Evolutionary conservation across 345 rosid species (phyloP).

Genomic region (Triadica sebifera): DNA sequence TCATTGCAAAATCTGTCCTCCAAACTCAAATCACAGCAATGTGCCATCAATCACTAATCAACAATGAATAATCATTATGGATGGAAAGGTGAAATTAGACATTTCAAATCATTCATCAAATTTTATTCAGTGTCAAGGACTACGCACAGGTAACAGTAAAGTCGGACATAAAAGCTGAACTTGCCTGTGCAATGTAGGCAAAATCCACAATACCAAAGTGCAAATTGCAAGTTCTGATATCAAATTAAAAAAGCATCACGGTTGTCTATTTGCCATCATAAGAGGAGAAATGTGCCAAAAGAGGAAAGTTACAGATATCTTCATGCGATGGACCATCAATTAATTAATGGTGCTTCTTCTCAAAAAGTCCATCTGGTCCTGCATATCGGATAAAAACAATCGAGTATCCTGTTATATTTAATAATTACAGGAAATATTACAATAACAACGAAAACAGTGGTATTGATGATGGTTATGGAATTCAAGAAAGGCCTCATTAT

Average conservation of each 20-base stretch:
- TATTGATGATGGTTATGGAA: not conserved
- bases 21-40: not conserved
- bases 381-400: constrained; percentile 19
- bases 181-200: constrained; percentile 3
- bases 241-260: constrained; percentile 8
- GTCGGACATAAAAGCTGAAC: not conserved
- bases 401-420: not conserved
- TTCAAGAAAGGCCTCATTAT: not conserved
- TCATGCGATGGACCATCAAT: not conserved
- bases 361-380: constrained; percentile 94
- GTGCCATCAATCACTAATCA: not conserved
- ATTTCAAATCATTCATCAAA: not conserved
- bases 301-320: not conserved
- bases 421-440: not conserved
- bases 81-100: not conserved
- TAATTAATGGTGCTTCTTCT: constrained; percentile 54
- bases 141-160: not conserved
- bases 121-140: not conserved
- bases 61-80: not conserved
- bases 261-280: not conserved
- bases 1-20: too few relatives aligned
- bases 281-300: not conserved
- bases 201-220: not conserved
- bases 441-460: not conserved
- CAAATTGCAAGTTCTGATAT: constrained; percentile 2